Evolutionary conservation across 306 rosid species (phyloP), one percentile per base, ranked within the genome.

Genomic region (Sicyos baderoa): DNA sequence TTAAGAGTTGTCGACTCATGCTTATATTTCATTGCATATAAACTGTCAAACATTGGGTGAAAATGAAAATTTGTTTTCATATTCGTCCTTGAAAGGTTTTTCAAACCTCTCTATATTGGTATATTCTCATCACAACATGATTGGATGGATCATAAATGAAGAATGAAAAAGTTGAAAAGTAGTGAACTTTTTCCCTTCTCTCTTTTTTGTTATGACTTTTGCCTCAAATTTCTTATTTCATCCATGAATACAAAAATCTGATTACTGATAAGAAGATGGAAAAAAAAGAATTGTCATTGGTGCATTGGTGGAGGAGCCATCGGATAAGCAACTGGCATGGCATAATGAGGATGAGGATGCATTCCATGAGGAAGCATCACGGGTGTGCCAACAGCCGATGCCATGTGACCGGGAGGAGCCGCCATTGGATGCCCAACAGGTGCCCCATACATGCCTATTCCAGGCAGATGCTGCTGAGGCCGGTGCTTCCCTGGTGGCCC

Each of bases 251-350:
- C 75, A 21, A 75, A 74, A 71, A 35, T 51, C 77, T 77, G 76
- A 60, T 54, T n/a, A n/a, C n/a, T 70, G 64, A 48, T 54, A 45
- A 2, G 7, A 21, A 45, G 40, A 21, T 29, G 55, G 21, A 11
- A 23, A 51, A 23, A 51, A 74, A 50, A 40, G 45, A 9, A 64
- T 13, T 50, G 83, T 76, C 64, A 89, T 74, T 87, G 90, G 82
- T 90, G 99, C 99, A 90, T 85, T 75, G 97, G 77, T 35, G 99
- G 96, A 71, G 96, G 95, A 61, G 97, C 88, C 96, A 90, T 82
- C 18, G 99, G 97, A 68, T 93, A 90, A 76, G 99, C 99, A 73
- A 93, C 88, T 48, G 99, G 97, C 19, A 90, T 79, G 68, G 80
- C 89, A 76, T 88, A 90, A 68, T 94, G 84, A 57, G 91, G 84